Percentiles rank a stretch among this genome's conserved stretches.
Evolutionary conservation across 2,329 filamentous ascomycete species (phyloP).

Genomic region (Pseudogymnoascus sp.): DNA sequence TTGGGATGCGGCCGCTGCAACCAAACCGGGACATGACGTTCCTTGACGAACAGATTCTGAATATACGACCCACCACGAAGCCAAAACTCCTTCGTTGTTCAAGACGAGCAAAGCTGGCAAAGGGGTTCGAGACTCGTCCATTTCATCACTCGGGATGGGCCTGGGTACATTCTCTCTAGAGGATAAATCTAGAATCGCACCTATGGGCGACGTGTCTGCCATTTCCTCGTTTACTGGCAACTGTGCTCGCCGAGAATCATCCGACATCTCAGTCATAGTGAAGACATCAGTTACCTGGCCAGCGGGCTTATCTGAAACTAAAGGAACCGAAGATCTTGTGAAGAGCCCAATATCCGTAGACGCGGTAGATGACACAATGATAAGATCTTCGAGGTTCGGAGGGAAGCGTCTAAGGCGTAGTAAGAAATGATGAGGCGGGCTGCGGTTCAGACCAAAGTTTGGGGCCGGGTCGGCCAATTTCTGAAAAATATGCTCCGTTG

Average conservation of each 20-base stretch:
- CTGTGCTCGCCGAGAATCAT: slow-evolving; percentile 66
- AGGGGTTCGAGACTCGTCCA: slow-evolving; percentile 69
- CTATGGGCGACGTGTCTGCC: slow-evolving; percentile 69
- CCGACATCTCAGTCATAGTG: slow-evolving; percentile 60
- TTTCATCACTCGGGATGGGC: slow-evolving; percentile 69
- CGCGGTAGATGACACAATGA: slow-evolving; percentile 75
- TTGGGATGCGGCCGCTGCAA: slow-evolving; percentile 34
- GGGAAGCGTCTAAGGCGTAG: slow-evolving; percentile 71
- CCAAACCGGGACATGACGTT: slow-evolving; percentile 64
- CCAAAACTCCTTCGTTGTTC: slow-evolving; percentile 80
- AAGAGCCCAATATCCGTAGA: slow-evolving; percentile 72
- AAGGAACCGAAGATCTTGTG: slow-evolving; percentile 59
- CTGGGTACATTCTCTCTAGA: slow-evolving; percentile 67
- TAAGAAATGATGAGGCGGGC: slow-evolving; percentile 68
- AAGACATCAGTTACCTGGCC: slow-evolving; percentile 59
- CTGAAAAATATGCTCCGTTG: slow-evolving; percentile 58
- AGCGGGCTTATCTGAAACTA: slow-evolving; percentile 52
- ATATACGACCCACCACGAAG: slow-evolving; percentile 88
- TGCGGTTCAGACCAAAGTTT: slow-evolving; percentile 57
- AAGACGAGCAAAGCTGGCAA: slow-evolving; percentile 77
- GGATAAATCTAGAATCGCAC: slow-evolving; percentile 76
- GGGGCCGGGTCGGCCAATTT: slow-evolving; percentile 67
- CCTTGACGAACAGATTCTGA: slow-evolving; percentile 72
- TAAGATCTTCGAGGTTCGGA: slow-evolving; percentile 69
- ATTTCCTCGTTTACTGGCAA: slow-evolving; percentile 62